Base-by-base conservation (phyloP, 140 eudicot species). In the Anethum foeniculum region DNA sequence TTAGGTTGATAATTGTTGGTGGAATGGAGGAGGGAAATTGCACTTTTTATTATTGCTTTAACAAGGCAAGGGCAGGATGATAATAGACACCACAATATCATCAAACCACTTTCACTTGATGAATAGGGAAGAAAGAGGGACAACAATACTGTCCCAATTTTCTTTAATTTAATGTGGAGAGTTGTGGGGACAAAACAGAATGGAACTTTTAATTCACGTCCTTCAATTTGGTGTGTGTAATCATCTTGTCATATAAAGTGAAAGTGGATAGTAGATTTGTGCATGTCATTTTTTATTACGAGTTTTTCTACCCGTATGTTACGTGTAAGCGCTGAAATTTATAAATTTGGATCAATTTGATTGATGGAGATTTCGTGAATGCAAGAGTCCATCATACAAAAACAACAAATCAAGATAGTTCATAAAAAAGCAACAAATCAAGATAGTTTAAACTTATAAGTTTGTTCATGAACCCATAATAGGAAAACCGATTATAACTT, bases 31-130 rank as follows among this genome's bases (percentile, higher is more conserved):
- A 25, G 47, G 76, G 68, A 75, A 54, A 32, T 30, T 62, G 36
- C 27, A 25, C 68, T 77, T 49, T 72, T 7, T 34, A 21, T 78
- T 51, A 21, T 76, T 51, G n/a, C 72, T 62, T 80, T 86, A 41
- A 76, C 38, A 73, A 65, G 83, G 82, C 86, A 86, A 73, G 47
- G 85, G 81, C 86, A 86, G 52, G 83, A 86, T 86, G 86, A 86
- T 73, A n/a, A 23, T 43, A 41, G 54, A 38, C 49, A 39, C 30
- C 49, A 72, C 51, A 43, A 3, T 19, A n/a, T 19, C 19, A 73
- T 8, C 48, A 41, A 72, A 62, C 6, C 69, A 41, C 52, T 39
- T 73, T 23, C 16, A n/a, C 52, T 39, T 28, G 23, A 71, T 34
- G 48, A 13, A 19, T 71, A 46, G 76, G 28, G 13, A 69, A 32